phyloP scores from a whole-genome alignment of 2,329 filamentous ascomycete genomes.

The Coniochaeta hoffmannii region DNA sequence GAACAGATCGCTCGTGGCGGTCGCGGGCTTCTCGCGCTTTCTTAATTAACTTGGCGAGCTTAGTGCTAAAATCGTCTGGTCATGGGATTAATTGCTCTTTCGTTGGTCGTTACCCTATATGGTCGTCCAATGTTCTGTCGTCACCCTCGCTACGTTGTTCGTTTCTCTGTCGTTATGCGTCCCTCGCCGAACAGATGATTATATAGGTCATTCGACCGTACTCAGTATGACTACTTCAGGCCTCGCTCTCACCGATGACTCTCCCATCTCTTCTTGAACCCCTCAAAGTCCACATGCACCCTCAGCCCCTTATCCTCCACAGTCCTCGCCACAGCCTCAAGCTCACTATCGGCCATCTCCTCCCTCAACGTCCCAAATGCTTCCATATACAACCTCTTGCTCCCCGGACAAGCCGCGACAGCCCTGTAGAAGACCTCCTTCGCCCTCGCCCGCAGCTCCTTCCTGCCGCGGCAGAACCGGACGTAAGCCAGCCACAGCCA shows the following conservation, averaged over 20 bases:
- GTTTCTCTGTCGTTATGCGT: too few species aligned
- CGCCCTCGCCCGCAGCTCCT: slow-evolving; percentile 14
- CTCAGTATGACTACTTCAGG: too few species aligned
- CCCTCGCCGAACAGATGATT: too few species aligned
- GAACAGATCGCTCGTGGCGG: too few species aligned
- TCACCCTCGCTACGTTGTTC: too few species aligned
- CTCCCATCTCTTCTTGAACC: neutral
- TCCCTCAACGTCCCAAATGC: neutral
- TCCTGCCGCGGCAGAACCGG: slow-evolving; percentile 30
- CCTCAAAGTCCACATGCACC: slow-evolving; percentile 1
- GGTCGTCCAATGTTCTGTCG: too few species aligned
- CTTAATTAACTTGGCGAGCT: too few species aligned
- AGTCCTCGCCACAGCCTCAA: neutral
- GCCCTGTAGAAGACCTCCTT: slow-evolving; percentile 10
- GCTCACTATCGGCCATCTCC: neutral
- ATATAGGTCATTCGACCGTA: too few species aligned
- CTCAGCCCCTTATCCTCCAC: neutral
- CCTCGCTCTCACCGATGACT: neutral
- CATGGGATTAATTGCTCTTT: too few species aligned
- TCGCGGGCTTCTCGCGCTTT: too few species aligned
- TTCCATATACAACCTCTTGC: slow-evolving; percentile 22
- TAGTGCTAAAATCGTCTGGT: too few species aligned
- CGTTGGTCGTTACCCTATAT: too few species aligned
- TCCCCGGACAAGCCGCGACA: slow-evolving; percentile 11
- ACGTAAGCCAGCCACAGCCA: slow-evolving; percentile 44